phyloP scores from a whole-genome alignment of 768 basidiomycete genomes.

The Russula sp. region DNA sequence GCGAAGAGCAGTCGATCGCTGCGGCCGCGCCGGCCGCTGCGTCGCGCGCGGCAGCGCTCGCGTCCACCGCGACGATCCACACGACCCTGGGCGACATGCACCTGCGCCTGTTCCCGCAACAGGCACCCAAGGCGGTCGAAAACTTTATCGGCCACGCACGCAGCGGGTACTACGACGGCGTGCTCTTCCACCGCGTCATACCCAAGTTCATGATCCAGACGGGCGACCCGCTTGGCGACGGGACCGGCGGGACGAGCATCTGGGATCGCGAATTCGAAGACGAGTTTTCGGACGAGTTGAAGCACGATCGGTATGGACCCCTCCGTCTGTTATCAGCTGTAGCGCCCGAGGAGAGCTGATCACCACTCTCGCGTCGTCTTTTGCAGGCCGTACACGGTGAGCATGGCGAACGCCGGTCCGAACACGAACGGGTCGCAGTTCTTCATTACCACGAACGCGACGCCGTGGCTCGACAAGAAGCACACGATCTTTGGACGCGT shows the following conservation, averaged over 20 bases:
- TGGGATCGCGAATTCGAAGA: conserved; percentile 92
- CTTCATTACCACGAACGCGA: conserved; percentile 94
- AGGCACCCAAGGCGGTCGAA: no score
- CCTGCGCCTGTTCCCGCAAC: no score
- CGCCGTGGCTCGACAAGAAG: conserved; percentile 89
- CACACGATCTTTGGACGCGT: conserved; percentile 93
- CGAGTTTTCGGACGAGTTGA: conserved; percentile 83
- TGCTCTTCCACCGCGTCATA: conserved; percentile 97
- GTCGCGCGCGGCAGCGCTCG: no score
- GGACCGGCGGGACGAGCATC: conserved; percentile 85
- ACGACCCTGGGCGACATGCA: no score
- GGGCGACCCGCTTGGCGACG: conserved; percentile 91
- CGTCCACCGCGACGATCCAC: no score
- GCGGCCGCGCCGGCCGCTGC: conserved; percentile 25
- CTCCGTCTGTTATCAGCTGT: no score
- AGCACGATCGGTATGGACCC: conserved; percentile 73
- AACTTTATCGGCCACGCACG: no score
- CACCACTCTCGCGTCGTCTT: not conserved
- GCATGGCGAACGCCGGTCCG: conserved; percentile 92
- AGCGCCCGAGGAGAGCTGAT: not conserved
- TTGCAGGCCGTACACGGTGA: conserved; percentile 83
- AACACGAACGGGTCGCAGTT: conserved; percentile 94
- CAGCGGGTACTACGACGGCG: conserved; percentile 77
- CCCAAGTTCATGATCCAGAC: conserved; percentile 99
- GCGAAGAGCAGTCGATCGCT: conserved; percentile 90